Base-by-base conservation (phyloP, 495 filamentous ascomycete genomes). In the Penicillium bovifimosum region DNA sequence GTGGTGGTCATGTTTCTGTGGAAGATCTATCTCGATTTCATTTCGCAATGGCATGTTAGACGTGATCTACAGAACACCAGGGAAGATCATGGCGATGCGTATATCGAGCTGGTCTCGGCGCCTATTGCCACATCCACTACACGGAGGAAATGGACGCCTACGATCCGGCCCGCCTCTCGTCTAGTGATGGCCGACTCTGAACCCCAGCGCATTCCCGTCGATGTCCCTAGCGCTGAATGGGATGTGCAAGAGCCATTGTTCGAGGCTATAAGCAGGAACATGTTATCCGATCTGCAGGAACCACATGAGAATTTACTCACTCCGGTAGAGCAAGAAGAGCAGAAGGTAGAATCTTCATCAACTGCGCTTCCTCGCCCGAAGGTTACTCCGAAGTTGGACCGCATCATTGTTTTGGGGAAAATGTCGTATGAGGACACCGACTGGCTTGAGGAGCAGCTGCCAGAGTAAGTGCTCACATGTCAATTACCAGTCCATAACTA, bases 361-460 rank as follows among this genome's bases (percentile, higher is more conserved):
- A 53, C 36, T 27, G 36, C 35, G 8, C 60, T 47, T 27, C 38
- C 54, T 6, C 56, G 39, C 18, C 59, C 60, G 14, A 59, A 43
- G 32, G 34, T 58, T n/a, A 48, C 54, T 18, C 55, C 58, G 7
- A 55, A 63, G 42, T 34, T 49, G 9, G 69, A 71, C 57, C 61
- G 63, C 7, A 60, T 72, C 29, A 58, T 77, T 44, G 62, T 77
- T 14, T 47, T 76, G 43, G 73, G 71, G 10, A 72, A 59, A 34
- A 59, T 65, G 47, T 64, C 64, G 9, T 54, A 53, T 20, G 73
- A 77, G 24, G 54, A 75, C 40, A 68, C 73, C 14, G 56, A 64
- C 38, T 77, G 74, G 74, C 52, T 77, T 11, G 58, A 62, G 0
- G 47, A 70, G 9, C 55, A 74, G 13, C 50, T 77, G 31, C 64